Evolutionary conservation across 805 yeast species (phyloP), one percentile per base, ranked within the genome.

Genomic region (Candida sithepensis): DNA sequence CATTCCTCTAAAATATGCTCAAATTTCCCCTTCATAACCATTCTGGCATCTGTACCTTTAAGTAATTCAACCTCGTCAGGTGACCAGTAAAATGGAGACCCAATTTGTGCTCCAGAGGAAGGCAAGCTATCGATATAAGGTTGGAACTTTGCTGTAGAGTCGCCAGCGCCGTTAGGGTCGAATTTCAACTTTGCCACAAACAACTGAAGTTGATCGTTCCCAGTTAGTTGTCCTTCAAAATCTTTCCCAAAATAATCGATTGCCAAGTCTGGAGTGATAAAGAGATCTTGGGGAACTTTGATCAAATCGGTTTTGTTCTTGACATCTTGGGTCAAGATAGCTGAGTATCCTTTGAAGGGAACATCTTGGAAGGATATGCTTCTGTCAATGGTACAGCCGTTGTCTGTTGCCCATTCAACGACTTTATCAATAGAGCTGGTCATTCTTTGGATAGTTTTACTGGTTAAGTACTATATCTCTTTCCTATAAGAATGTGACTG

Each of bases 21-120:
- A 26, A 79, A 60, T 39, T 75, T 74, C n/a, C 72, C 72, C 20
- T 73, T 71, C 30, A 84, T 61, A 2, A 83, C 73, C 39, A 74
- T 67, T n/a, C 75, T 77, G 22, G 88, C 71, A 60, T 89, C 91
- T 0, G 96, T 84, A 0, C 91, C 91, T 39, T 73, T 69, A 10
- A 90, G 61, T 30, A 73, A 59, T 4, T 66, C 61, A 45, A 78
- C 70, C 39, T 84, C 87, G 2, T 66, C 67, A 0, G 71, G 59
- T 28, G 67, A 68, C 89, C 91, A 90, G 53, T 78, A 79, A 45
- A 78, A 76, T 1, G 97, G 96, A 10, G 82, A 71, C n/a, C 74
- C 73, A 19, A 79, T 71, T 5, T 69, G 66, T 2, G 58, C 61
- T 10, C 75, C 67, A 21, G 22, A 34, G 6, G 44, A 32, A 2